phyloP scores from a whole-genome alignment of 179 eudicot genomes.

The Silene noctiflora region DNA sequence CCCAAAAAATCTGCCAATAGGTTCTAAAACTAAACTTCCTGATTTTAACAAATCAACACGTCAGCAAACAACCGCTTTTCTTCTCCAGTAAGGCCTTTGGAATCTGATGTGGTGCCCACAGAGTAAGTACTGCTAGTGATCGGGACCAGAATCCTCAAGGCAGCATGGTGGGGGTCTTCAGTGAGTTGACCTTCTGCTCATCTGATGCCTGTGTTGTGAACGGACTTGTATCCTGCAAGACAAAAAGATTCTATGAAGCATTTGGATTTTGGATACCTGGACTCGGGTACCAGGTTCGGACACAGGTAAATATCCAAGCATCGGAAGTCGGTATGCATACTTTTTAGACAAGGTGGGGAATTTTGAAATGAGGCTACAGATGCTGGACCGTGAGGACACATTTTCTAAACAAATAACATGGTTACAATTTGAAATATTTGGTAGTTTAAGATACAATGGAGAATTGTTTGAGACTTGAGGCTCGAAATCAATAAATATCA shows the following conservation, averaged over 20 bases:
- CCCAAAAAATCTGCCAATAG: conserved; percentile 21
- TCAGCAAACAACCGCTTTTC: conserved; percentile 24
- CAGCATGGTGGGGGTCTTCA: conserved; percentile 21
- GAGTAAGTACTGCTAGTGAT: conserved; percentile 30
- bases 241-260: background rate
- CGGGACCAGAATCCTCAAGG: conserved; percentile 21
- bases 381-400: background rate
- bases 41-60: conserved; percentile 31
- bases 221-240: conserved; percentile 22
- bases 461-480: background rate
- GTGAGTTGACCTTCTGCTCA: conserved; percentile 13
- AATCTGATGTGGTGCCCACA: conserved; percentile 23
- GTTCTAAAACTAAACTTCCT: conserved; percentile 25
- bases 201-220: conserved; percentile 26
- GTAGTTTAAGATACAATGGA: background rate
- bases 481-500: background rate
- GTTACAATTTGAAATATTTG: background rate
- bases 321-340: background rate
- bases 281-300: background rate
- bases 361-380: background rate
- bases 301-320: background rate
- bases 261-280: background rate
- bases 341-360: background rate
- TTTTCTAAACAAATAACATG: background rate
- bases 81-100: conserved; percentile 21